These are phyloP conservation scores for Rhizopus delemar DNA, from an alignment of 371 early-diverging fungal genomes.

Conservation along the genomic window DNA sequence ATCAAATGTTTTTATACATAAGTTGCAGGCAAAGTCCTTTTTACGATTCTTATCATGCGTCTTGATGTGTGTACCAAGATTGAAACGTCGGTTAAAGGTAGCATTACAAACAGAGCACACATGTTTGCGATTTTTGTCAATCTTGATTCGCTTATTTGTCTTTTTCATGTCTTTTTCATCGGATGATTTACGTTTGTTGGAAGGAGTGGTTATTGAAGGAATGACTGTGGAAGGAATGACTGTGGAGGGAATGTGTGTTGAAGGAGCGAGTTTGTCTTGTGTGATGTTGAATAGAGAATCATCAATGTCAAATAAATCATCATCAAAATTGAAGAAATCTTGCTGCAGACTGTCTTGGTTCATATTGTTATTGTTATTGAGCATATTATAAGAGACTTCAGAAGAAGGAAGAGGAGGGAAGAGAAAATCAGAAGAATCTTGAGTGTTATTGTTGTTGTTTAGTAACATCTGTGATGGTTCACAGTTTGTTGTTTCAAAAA, in stretches of 20 bases:
- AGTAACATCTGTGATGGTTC: conserved; percentile 29
- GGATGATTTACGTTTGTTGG: conserved; percentile 17
- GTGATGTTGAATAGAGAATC: conserved; percentile 2
- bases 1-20: conserved; percentile 62
- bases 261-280: neutral
- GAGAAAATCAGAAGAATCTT: conserved; percentile 24
- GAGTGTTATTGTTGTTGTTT: conserved; percentile 8
- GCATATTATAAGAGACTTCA: conserved; percentile 4
- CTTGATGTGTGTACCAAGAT: conserved; percentile 72
- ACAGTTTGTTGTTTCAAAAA: conserved; percentile 11
- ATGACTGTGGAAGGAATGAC: neutral
- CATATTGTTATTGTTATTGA: conserved; percentile 3
- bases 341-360: neutral
- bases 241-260: neutral
- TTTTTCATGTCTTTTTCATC: conserved; percentile 6
- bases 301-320: conserved; percentile 4
- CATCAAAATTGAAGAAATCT: conserved; percentile 1
- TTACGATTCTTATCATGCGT: conserved; percentile 69
- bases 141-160: conserved; percentile 12
- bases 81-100: conserved; percentile 70
- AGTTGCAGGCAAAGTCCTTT: conserved; percentile 60
- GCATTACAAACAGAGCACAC: conserved; percentile 56
- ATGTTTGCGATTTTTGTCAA: conserved; percentile 33
- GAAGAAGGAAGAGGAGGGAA: conserved; percentile 38
- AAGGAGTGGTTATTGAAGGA: neutral